Percentiles rank a stretch among this genome's conserved stretches.
Conservation (phyloP, 441 rosid species). For the Daphne laureola region DNA sequence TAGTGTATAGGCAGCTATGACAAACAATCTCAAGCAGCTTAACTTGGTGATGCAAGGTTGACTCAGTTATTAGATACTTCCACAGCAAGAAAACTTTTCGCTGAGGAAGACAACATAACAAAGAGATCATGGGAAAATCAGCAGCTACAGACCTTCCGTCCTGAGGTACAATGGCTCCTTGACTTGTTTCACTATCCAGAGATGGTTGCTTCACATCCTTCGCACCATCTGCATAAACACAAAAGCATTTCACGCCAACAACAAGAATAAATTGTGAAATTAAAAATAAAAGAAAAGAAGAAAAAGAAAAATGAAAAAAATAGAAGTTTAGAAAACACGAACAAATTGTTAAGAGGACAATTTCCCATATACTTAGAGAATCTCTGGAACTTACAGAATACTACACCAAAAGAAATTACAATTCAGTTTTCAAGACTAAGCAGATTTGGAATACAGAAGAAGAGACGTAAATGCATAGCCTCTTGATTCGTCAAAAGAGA, state of each 20-base stretch:
- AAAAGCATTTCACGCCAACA: not conserved
- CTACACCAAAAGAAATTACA: too few species aligned
- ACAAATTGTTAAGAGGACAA: too few species aligned
- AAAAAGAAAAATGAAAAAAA: not conserved
- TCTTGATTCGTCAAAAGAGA: too few species aligned
- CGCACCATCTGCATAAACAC: constrained; percentile 35
- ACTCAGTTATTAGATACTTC: constrained; percentile 1
- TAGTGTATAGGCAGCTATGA: too few species aligned
- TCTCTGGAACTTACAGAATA: too few species aligned
- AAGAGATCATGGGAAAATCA: constrained; percentile 5
- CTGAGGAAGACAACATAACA: not conserved
- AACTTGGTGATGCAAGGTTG: not conserved
- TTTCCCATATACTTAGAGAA: too few species aligned
- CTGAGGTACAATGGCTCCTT: constrained; percentile 34
- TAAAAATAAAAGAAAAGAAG: not conserved
- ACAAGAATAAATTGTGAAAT: not conserved
- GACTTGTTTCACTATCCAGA: constrained; percentile 25
- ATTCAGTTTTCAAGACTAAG: too few species aligned
- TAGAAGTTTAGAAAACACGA: too few species aligned
- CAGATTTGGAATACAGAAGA: too few species aligned
- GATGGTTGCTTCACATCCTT: constrained; percentile 37
- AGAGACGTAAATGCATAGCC: too few species aligned
- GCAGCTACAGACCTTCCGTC: constrained; percentile 52
- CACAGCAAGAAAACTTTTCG: not conserved
- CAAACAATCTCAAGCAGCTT: not conserved